Evolutionary conservation across 345 rosid genomes (phyloP).

Genomic region (Dipteronia dyeriana): DNA sequence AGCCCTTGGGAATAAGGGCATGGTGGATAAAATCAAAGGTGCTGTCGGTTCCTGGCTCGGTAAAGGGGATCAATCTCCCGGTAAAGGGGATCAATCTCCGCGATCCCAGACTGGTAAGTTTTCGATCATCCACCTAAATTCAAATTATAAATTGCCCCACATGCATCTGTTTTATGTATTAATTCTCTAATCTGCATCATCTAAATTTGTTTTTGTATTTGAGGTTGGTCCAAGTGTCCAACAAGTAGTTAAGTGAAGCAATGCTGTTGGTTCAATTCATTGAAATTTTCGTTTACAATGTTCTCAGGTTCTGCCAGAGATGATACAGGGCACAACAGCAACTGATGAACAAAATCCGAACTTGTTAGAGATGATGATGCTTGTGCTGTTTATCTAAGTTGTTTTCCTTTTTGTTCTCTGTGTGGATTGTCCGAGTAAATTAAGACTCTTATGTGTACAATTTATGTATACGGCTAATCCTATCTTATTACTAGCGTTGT

Average conservation of each 20-base stretch:
- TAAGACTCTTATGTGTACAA: too few relatives aligned
- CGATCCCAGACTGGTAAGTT: conserved; percentile 36
- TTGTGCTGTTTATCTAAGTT: background rate
- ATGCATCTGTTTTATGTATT: too few relatives aligned
- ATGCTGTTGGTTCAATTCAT: background rate
- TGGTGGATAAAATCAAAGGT: conserved; percentile 55
- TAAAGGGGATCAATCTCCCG: conserved; percentile 30
- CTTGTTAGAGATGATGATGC: background rate
- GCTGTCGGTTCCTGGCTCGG: conserved; percentile 62
- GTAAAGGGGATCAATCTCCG: conserved; percentile 33
- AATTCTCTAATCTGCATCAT: too few relatives aligned
- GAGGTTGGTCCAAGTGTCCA: too few relatives aligned
- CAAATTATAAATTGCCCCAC: background rate
- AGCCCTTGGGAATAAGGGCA: conserved; percentile 15
- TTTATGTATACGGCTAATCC: too few relatives aligned
- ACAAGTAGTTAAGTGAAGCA: background rate
- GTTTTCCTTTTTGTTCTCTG: background rate
- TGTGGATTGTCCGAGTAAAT: too few relatives aligned
- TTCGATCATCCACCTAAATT: background rate
- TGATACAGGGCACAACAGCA: conserved; percentile 16
- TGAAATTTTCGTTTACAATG: background rate
- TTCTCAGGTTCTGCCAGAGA: conserved; percentile 18
- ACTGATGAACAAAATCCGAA: conserved; percentile 25
- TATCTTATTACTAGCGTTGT: too few relatives aligned
- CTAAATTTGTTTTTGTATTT: too few relatives aligned